Conservation (phyloP, 257 asterid genomes). For the Datura wrightii region DNA sequence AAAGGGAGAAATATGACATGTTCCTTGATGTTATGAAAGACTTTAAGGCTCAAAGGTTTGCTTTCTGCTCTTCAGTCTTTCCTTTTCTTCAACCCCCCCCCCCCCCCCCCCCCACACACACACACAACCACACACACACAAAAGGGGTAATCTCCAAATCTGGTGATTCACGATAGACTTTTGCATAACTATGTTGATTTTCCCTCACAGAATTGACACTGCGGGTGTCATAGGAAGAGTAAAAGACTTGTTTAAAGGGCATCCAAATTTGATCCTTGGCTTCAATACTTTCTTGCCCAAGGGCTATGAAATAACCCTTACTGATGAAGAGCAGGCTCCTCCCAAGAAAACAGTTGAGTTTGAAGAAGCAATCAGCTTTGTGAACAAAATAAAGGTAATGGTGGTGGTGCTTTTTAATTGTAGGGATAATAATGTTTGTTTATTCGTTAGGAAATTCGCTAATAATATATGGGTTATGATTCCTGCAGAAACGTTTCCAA, state of each 20-base stretch:
- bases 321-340: constrained; percentile 64
- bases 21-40: constrained; percentile 79
- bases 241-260: constrained; percentile 73
- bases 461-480: constrained; percentile 23
- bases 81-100: neutral
- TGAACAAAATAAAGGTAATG: constrained; percentile 68
- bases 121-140: too few relatives aligned
- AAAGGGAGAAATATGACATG: constrained; percentile 63
- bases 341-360: constrained; percentile 73
- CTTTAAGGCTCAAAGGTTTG: constrained; percentile 69
- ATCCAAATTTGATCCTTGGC: constrained; percentile 68
- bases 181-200: constrained; percentile 28
- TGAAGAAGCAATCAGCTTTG: constrained; percentile 78
- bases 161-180: neutral
- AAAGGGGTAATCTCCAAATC: neutral
- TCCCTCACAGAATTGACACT: constrained; percentile 57
- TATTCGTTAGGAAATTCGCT: constrained; percentile 29
- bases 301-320: constrained; percentile 73
- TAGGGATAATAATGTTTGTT: constrained; percentile 22
- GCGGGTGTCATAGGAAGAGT: constrained; percentile 68
- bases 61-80: constrained; percentile 6
- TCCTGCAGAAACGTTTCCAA: constrained; percentile 69
- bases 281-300: constrained; percentile 80
- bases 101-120: too few relatives aligned
- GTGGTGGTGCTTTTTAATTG: constrained; percentile 28